These are phyloP conservation scores for Crepidotus variabilis DNA, from an alignment of 768 basidiomycete species.

Conservation along the genomic window DNA sequence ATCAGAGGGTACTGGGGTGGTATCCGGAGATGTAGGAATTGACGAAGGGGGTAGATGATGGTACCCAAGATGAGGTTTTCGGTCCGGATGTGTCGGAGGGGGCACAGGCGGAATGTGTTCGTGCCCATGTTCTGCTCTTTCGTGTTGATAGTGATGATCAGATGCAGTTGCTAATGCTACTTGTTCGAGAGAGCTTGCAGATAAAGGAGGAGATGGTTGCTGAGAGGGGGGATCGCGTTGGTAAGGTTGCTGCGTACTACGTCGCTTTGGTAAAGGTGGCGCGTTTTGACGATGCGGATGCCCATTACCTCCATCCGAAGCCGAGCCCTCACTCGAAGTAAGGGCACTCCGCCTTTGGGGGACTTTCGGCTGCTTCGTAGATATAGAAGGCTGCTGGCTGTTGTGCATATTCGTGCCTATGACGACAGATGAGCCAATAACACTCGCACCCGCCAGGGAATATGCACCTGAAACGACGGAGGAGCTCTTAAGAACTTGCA, in stretches of 20 bases:
- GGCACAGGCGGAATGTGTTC: slow-evolving; percentile 11
- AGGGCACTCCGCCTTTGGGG: slow-evolving; percentile 2
- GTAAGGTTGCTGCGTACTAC: slow-evolving; percentile 15
- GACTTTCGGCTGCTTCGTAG: slow-evolving; percentile 5
- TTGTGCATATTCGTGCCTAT: slow-evolving; percentile 29
- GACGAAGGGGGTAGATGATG: background rate
- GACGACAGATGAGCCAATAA: slow-evolving; percentile 29
- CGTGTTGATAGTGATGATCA: slow-evolving; percentile 4
- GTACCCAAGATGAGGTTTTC: slow-evolving; percentile 26
- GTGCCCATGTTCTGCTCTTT: background rate
- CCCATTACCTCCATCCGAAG: background rate
- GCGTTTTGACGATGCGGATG: slow-evolving; percentile 4
- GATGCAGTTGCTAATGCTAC: slow-evolving; percentile 35
- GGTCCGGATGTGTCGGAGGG: slow-evolving; percentile 55
- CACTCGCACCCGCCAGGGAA: slow-evolving; percentile 26
- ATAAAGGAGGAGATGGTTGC: slow-evolving; percentile 36
- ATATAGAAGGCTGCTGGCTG: slow-evolving; percentile 11
- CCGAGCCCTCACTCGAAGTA: slow-evolving; percentile 3
- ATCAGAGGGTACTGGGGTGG: background rate
- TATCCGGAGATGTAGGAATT: background rate
- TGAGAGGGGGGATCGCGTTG: slow-evolving; percentile 14
- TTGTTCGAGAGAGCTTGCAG: slow-evolving; percentile 42
- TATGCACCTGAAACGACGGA: slow-evolving; percentile 29
- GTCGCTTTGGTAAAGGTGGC: slow-evolving; percentile 31
- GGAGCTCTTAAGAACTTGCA: slow-evolving; percentile 70